Percentiles rank a stretch among this genome's conserved stretches.
phyloP scores from a whole-genome alignment of 176 grass and related monocot species.

The Secale cereale region DNA sequence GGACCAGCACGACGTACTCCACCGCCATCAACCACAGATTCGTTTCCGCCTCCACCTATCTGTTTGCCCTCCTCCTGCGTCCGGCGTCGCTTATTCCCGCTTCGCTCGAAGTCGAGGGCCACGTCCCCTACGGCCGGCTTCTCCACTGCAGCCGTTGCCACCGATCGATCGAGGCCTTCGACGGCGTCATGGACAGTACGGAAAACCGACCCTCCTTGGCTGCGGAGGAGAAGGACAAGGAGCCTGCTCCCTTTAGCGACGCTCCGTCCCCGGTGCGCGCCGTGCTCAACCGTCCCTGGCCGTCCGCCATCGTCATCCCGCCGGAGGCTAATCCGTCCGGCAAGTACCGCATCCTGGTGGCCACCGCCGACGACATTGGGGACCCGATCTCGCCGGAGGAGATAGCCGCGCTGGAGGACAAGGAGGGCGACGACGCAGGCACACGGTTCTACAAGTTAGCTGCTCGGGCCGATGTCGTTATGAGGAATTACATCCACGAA shows the following conservation, averaged over 20 bases:
- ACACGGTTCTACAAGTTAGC: not conserved
- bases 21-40: too few species aligned
- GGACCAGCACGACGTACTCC: too few species aligned
- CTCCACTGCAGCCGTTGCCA: too few species aligned
- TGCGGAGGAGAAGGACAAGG: not conserved
- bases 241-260: not conserved
- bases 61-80: too few species aligned
- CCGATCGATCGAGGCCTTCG: too few species aligned
- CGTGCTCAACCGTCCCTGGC: not conserved
- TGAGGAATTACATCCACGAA: slow-evolving; percentile 16
- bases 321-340: not conserved
- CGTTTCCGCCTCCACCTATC: too few species aligned
- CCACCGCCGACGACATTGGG: not conserved
- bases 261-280: not conserved
- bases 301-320: not conserved
- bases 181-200: not conserved
- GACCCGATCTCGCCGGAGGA: slow-evolving; percentile 1
- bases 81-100: too few species aligned
- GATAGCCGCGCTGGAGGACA: not conserved
- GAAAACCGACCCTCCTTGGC: not conserved
- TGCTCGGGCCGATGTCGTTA: not conserved
- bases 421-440: not conserved
- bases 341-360: not conserved
- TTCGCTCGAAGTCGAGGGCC: too few species aligned
- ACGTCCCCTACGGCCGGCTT: too few species aligned